These are phyloP conservation scores for Huiozyma naganishii DNA, from an alignment of 805 yeast species.

Conservation along the genomic window DNA sequence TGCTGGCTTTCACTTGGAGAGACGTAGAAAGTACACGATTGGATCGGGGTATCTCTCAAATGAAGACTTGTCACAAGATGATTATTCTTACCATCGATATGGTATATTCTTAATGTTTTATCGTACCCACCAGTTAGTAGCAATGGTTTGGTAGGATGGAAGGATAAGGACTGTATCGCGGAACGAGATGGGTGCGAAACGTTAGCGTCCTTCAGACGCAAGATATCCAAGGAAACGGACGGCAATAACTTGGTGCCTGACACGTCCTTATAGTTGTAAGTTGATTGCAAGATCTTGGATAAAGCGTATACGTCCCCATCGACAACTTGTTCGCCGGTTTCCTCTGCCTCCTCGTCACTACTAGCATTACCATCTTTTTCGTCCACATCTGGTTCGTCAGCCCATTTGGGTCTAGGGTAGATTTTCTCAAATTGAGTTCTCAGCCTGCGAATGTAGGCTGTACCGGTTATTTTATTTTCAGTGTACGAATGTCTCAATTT, in stretches of 20 bases:
- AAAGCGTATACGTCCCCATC: constrained; percentile 34
- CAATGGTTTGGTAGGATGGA: constrained; percentile 71
- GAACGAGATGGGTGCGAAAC: constrained; percentile 55
- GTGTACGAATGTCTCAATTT: constrained; percentile 57
- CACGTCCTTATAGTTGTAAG: constrained; percentile 32
- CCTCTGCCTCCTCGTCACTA: constrained; percentile 16
- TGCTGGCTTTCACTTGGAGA: constrained; percentile 19
- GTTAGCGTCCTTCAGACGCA: constrained; percentile 84
- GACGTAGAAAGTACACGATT: constrained; percentile 41
- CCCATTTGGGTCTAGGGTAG: constrained; percentile 86
- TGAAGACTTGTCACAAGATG: constrained; percentile 73
- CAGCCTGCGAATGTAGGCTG: constrained; percentile 49
- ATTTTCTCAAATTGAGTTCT: constrained; percentile 61
- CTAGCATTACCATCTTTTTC: constrained; percentile 19
- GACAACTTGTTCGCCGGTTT: constrained; percentile 21
- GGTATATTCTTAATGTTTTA: constrained; percentile 73
- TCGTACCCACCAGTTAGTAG: constrained; percentile 89
- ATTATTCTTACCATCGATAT: constrained; percentile 80
- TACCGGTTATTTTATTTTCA: constrained; percentile 47
- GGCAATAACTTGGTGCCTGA: constrained; percentile 50
- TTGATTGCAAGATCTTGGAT: constrained; percentile 28
- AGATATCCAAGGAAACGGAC: constrained; percentile 58
- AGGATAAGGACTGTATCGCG: constrained; percentile 74
- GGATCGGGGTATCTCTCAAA: constrained; percentile 69
- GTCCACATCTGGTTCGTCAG: constrained; percentile 27